Conservation (phyloP, 2,329 filamentous ascomycete species). For the Rutstroemia sp. region DNA sequence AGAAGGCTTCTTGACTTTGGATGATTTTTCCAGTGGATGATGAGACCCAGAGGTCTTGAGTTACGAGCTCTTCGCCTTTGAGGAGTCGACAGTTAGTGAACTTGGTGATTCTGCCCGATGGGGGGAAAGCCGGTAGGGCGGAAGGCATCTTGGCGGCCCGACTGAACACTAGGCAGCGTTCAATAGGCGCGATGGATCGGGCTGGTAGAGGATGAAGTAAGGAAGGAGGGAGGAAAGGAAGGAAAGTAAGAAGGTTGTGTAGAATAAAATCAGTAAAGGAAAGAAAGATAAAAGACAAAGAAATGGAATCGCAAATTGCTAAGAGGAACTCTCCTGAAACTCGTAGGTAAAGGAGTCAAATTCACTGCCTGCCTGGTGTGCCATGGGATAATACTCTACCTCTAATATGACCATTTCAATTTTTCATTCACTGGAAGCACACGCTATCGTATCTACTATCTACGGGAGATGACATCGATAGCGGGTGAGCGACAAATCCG, state of each 20-base stretch:
- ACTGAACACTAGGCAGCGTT: too few relatives aligned
- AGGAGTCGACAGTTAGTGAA: conserved; percentile 83
- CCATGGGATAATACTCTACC: too few relatives aligned
- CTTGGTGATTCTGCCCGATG: conserved; percentile 58
- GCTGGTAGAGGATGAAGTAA: too few relatives aligned
- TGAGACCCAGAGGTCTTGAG: conserved; percentile 84
- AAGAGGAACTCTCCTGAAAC: too few relatives aligned
- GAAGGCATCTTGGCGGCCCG: conserved; percentile 27
- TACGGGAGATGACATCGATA: not conserved
- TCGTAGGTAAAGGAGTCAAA: not conserved
- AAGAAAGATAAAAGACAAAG: not conserved
- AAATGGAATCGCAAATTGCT: not conserved
- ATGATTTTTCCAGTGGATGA: conserved; percentile 76
- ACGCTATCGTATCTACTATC: not conserved
- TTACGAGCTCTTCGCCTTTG: conserved; percentile 56
- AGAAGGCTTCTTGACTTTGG: conserved; percentile 59
- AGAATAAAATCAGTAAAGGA: too few relatives aligned
- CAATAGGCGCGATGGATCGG: too few relatives aligned
- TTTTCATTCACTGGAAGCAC: not conserved
- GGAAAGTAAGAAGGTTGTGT: not conserved
- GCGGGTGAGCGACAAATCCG: not conserved
- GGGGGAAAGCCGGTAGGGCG: conserved; percentile 30
- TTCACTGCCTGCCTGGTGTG: not conserved
- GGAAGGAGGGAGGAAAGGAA: not conserved
- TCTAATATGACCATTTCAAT: not conserved